Evolutionary conservation across 2,329 filamentous ascomycete genomes (phyloP).

Genomic region (Xylariomycetidae sp.): DNA sequence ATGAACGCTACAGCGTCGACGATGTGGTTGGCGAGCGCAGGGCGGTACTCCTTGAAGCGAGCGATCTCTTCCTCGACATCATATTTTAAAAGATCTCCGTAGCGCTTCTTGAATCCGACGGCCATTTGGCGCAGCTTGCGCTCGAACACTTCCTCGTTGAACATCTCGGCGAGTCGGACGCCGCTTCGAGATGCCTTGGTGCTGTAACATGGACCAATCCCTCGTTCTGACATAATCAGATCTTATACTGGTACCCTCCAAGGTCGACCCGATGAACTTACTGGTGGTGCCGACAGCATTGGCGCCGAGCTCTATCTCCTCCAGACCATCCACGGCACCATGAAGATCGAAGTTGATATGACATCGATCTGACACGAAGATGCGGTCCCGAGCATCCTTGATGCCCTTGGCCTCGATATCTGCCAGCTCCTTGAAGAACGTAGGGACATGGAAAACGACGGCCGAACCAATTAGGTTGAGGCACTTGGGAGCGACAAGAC

Average conservation of each 20-base stretch:
- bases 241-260: background rate
- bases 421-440: conserved; percentile 62
- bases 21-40: conserved; percentile 54
- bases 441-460: conserved; percentile 43
- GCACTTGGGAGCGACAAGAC: conserved; percentile 66
- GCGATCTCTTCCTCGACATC: conserved; percentile 66
- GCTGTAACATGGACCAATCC: conserved; percentile 31
- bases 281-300: conserved; percentile 12
- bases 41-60: conserved; percentile 55
- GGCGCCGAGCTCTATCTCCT: conserved; percentile 47
- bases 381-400: conserved; percentile 47
- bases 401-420: conserved; percentile 58
- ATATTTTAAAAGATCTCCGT: conserved; percentile 59
- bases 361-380: conserved; percentile 58
- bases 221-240: conserved; percentile 8
- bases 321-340: conserved; percentile 61
- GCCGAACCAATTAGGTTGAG: conserved; percentile 71
- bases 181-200: conserved; percentile 62
- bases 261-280: too few species aligned
- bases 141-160: conserved; percentile 61
- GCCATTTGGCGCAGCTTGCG: conserved; percentile 57
- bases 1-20: conserved; percentile 66
- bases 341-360: conserved; percentile 62
- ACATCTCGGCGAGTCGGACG: conserved; percentile 61
- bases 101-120: conserved; percentile 59